Conservation (phyloP, 164 flowering plant species). For the Magnolia officinalis region DNA sequence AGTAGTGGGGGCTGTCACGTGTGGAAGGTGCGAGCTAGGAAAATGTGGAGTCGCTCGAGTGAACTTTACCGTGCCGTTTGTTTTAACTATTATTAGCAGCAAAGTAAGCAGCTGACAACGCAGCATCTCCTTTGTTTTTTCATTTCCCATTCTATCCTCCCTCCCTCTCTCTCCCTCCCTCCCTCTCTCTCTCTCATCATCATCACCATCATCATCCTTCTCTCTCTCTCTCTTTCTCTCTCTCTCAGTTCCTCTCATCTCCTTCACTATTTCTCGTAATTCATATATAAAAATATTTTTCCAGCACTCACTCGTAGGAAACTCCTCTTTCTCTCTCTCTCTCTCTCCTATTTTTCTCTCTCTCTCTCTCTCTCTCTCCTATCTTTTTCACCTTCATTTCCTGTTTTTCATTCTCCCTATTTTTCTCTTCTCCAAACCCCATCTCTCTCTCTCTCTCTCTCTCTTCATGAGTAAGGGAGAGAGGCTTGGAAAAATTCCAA, state of each 20-base stretch:
- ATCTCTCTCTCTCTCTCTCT: constrained; percentile 16
- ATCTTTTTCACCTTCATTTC: constrained; percentile 16
- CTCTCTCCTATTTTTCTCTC: constrained; percentile 18
- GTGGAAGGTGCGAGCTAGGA: not conserved
- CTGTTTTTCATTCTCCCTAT: constrained; percentile 11
- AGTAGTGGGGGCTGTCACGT: not conserved
- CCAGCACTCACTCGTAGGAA: constrained; percentile 35
- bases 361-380: constrained; percentile 22
- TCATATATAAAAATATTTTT: constrained; percentile 3
- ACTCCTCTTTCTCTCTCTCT: constrained; percentile 15
- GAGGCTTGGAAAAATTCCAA: not conserved
- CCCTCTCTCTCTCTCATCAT: constrained; percentile 14
- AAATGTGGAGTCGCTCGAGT: not conserved
- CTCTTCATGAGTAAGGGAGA: constrained; percentile 6
- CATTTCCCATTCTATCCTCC: constrained; percentile 15
- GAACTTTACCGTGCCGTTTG: constrained; percentile 4
- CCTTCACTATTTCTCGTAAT: constrained; percentile 1
- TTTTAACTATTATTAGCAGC: constrained; percentile 53
- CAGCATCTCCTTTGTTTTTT: constrained; percentile 44
- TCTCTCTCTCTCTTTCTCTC: constrained; percentile 10
- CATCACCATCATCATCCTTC: constrained; percentile 25
- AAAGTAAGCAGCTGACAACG: constrained; percentile 52
- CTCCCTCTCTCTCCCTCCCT: constrained; percentile 8
- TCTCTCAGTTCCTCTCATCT: not conserved
- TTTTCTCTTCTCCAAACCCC: constrained; percentile 5